Conservation (phyloP, 2,329 filamentous ascomycete species). For the Penicillium paneum region DNA sequence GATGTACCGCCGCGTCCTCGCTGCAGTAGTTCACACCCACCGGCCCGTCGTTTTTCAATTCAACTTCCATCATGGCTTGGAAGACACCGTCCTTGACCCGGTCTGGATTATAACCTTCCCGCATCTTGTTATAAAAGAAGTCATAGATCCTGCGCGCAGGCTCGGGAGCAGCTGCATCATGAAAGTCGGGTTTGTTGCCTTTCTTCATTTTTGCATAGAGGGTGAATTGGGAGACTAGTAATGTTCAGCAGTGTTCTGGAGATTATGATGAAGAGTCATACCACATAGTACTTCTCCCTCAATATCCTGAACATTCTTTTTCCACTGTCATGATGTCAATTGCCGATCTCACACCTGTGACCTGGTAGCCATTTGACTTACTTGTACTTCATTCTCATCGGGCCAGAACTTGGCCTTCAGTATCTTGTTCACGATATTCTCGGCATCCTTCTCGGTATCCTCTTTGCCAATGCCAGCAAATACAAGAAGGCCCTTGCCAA, state of each 20-base stretch:
- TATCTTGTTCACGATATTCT: constrained; percentile 78
- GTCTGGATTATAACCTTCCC: constrained; percentile 66
- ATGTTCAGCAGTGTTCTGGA: not conserved
- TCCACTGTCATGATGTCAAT: constrained; percentile 64
- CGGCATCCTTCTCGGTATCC: constrained; percentile 84
- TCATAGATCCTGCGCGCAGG: constrained; percentile 80
- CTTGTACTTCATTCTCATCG: constrained; percentile 67
- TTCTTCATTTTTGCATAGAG: constrained; percentile 91
- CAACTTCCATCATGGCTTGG: constrained; percentile 98
- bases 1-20: constrained; percentile 56
- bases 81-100: constrained; percentile 94
- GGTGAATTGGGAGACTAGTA: constrained; percentile 90
- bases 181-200: constrained; percentile 92
- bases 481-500: constrained; percentile 84
- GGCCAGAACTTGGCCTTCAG: constrained; percentile 92
- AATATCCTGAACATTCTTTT: constrained; percentile 82
- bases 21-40: constrained; percentile 61
- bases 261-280: constrained; percentile 44
- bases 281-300: constrained; percentile 90
- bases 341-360: not conserved
- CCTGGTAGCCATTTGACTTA: constrained; percentile 35
- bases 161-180: constrained; percentile 74
- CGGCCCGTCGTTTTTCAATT: constrained; percentile 80
- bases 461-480: constrained; percentile 88
- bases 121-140: constrained; percentile 74